Conservation (phyloP, 805 yeast species). For the Saturnispora ahearnii region DNA sequence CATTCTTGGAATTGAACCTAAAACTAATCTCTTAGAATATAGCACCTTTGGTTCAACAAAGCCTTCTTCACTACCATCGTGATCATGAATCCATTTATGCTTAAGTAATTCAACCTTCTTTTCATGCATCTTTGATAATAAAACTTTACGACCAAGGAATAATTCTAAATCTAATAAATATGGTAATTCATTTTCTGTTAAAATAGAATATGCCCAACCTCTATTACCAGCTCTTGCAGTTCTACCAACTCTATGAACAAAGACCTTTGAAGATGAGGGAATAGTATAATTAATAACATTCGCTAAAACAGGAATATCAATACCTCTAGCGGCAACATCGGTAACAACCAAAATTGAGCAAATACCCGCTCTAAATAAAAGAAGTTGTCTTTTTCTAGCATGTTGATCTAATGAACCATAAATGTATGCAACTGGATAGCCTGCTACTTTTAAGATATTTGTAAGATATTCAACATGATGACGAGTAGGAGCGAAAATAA, state of each 20-base stretch:
- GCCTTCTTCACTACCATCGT: conserved; percentile 16
- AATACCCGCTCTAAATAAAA: conserved; percentile 76
- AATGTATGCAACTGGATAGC: conserved; percentile 78
- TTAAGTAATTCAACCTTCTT: conserved; percentile 46
- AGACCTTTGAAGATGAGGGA: conserved; percentile 88
- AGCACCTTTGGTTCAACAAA: conserved; percentile 50
- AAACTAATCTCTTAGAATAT: conserved; percentile 66
- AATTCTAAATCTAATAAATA: conserved; percentile 84
- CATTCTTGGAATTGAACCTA: conserved; percentile 74
- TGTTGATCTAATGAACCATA: conserved; percentile 93
- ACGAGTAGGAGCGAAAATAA: conserved; percentile 91
- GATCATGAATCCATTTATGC: conserved; percentile 34
- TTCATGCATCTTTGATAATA: conserved; percentile 62
- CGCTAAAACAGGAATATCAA: conserved; percentile 93
- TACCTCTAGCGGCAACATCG: conserved; percentile 98
- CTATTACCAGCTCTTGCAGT: conserved; percentile 98
- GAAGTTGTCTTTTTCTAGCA: conserved; percentile 84
- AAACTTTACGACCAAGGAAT: conserved; percentile 75
- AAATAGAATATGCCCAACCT: conserved; percentile 95
- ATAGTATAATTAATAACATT: conserved; percentile 87
- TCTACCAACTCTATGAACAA: conserved; percentile 96
- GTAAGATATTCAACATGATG: conserved; percentile 95
- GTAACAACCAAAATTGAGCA: conserved; percentile 89
- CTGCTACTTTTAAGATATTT: conserved; percentile 58
- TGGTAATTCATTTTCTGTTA: conserved; percentile 79